Evolutionary conservation across 192 early-diverging fungal species (phyloP), one percentile per base, ranked within the genome.

Genomic region (Coemansia sp.): DNA sequence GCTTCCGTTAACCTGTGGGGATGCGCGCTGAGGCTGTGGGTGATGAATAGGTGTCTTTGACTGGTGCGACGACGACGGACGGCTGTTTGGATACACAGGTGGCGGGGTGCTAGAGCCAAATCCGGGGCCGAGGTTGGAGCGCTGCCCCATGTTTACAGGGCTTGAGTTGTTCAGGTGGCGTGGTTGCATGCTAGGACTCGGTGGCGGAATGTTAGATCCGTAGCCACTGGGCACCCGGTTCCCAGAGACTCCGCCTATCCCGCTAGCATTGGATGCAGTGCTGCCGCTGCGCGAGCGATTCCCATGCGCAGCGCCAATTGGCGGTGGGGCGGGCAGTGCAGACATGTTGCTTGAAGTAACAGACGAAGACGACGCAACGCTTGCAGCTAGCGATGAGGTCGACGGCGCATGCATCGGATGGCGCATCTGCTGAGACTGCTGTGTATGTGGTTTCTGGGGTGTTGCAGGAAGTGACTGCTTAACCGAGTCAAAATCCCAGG

Each of bases 281-380:
- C 75, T 78, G 43, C 75, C 75, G 50, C 75, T 78, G 51, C 75
- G 75, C 40, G 75, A 78, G 15, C 75, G 75, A 39, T 62, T 62
- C 4, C 69, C 75, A 50, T 53, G 60, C 2, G 67, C 71, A n/a
- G 66, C 61, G 30, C 65, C 57, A 40, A 78, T 78, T 18, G 57
- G 64, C 14, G 75, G 75, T 23, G 75, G 75, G n/a, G 69, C 67
- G 0, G 75, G 75, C 21, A 78, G 65, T 7, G 75, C 75, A 37
- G 75, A 78, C 59, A 58, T 57, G 61, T 62, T 67, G 64, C 44
- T 50, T 18, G 64, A 56, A 13, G 23, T 40, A 40, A 45, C 24
- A 2, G 66, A 62, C 7, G 64, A 67, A 44, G 56, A 34, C 9
- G 58, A 61, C 37, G 58, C 21, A 17, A 30, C 49, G 13, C 34